Evolutionary conservation across 345 rosid species (phyloP).

Genomic region (Raphanus sativus): DNA sequence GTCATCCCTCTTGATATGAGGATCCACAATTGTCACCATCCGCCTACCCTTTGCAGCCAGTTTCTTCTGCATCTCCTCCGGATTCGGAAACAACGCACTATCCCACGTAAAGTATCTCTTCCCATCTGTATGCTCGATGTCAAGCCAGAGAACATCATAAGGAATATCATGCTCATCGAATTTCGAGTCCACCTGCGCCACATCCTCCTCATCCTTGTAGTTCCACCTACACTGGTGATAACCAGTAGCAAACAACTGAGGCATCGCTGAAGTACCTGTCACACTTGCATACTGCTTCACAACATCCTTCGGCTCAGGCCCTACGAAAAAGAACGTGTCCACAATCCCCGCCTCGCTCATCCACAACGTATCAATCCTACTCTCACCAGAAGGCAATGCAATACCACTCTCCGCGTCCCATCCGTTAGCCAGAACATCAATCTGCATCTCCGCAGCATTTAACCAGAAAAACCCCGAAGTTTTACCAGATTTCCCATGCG

Average conservation of each 20-base stretch:
- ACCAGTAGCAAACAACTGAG: constrained; percentile 80
- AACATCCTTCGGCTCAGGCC: constrained; percentile 88
- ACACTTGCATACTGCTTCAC: constrained; percentile 78
- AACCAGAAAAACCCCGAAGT: constrained; percentile 91
- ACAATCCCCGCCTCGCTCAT: constrained; percentile 99
- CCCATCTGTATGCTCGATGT: constrained; percentile 95
- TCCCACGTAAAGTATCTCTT: constrained; percentile 98
- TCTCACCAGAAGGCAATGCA: constrained; percentile 56
- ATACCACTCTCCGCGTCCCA: constrained; percentile 86
- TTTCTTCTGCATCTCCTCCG: constrained; percentile 89
- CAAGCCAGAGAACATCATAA: constrained; percentile 97
- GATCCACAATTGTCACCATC: constrained; percentile 98
- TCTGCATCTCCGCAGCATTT: constrained; percentile 99
- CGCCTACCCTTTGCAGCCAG: constrained; percentile 88
- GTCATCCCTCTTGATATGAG: constrained; percentile 94
- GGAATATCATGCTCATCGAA: constrained; percentile 98
- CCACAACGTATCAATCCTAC: constrained; percentile 83
- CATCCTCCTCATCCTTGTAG: constrained; percentile 98
- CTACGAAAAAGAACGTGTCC: constrained; percentile 87
- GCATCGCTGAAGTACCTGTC: constrained; percentile 89
- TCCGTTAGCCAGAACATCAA: constrained; percentile 84
- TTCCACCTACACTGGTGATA: constrained; percentile 99
- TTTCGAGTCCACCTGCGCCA: constrained; percentile 83
- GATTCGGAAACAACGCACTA: constrained; percentile 69
- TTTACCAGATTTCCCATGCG: constrained; percentile 74